Conservation (phyloP, 352 stramenopile genomes). For the Globisporangium paddicum region DNA sequence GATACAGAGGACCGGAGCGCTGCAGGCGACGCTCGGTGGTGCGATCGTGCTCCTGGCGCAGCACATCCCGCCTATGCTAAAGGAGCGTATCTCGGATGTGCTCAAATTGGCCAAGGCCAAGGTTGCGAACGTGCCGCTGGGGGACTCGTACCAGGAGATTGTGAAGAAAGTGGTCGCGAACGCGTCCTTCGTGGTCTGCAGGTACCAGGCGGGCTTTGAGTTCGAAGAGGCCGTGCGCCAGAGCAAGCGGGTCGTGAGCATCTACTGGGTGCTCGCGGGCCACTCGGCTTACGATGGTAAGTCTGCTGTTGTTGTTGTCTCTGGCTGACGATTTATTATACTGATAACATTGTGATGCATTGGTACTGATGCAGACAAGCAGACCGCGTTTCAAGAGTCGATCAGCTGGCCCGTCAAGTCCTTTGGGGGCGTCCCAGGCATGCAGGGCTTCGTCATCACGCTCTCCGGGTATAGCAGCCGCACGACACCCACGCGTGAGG, state of each 20-base stretch:
- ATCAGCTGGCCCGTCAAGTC: conserved; percentile 56
- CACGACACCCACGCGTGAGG: conserved; percentile 69
- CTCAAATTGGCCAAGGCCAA: conserved; percentile 71
- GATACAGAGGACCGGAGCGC: conserved; percentile 41
- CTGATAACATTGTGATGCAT: neutral
- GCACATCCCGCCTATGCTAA: conserved; percentile 62
- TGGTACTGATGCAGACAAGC: conserved; percentile 7
- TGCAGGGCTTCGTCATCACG: conserved; percentile 80
- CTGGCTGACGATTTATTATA: too few relatives aligned
- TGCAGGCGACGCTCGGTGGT: conserved; percentile 48
- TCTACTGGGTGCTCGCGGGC: conserved; percentile 76
- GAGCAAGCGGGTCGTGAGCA: conserved; percentile 68
- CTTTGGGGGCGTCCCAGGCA: conserved; percentile 66
- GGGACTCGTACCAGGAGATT: conserved; percentile 70
- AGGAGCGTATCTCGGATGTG: conserved; percentile 57
- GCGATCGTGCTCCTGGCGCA: conserved; percentile 70
- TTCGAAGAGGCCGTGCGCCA: conserved; percentile 72
- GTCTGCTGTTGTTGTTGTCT: too few relatives aligned
- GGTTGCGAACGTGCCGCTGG: conserved; percentile 71
- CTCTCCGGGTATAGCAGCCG: conserved; percentile 79
- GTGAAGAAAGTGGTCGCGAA: conserved; percentile 75
- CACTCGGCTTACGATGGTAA: conserved; percentile 29
- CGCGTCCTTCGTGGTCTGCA: conserved; percentile 78
- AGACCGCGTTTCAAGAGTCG: conserved; percentile 33
- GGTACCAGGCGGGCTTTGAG: conserved; percentile 73